Evolutionary conservation across 192 early-diverging fungal species (phyloP).

Genomic region (Coemansia umbellata): DNA sequence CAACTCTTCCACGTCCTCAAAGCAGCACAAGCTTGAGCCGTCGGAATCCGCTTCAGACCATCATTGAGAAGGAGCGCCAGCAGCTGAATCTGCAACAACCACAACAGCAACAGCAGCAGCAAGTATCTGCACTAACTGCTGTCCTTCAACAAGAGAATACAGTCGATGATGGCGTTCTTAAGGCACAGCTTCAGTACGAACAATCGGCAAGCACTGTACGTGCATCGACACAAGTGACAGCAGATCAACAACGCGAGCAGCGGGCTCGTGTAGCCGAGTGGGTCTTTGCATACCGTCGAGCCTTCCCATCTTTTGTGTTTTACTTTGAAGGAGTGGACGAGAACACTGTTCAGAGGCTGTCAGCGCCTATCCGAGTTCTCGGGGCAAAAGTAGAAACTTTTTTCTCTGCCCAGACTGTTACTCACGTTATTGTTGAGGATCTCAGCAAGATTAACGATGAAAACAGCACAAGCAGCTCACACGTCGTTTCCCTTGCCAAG

Average conservation of each 20-base stretch:
- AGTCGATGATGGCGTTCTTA: too few species aligned
- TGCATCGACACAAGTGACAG: background rate
- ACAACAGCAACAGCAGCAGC: constrained; percentile 1
- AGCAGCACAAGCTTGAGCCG: background rate
- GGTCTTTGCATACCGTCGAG: constrained; percentile 44
- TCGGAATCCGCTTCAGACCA: constrained; percentile 39
- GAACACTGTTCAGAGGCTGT: constrained; percentile 28
- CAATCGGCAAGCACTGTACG: background rate
- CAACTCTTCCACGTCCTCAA: constrained; percentile 16
- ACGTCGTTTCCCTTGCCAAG: constrained; percentile 34
- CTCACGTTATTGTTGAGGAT: constrained; percentile 44
- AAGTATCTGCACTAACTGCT: background rate
- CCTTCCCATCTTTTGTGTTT: constrained; percentile 51
- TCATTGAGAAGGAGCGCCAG: constrained; percentile 34
- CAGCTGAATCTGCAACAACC: too few species aligned
- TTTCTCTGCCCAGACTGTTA: constrained; percentile 50
- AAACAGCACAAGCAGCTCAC: constrained; percentile 15
- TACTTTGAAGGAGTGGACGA: constrained; percentile 53
- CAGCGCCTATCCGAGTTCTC: constrained; percentile 29
- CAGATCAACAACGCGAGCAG: constrained; percentile 40
- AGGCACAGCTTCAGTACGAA: too few species aligned
- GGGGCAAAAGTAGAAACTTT: constrained; percentile 47
- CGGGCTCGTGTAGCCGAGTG: constrained; percentile 44
- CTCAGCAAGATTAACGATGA: constrained; percentile 5
- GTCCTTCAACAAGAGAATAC: too few species aligned